Evolutionary conservation across 164 flowering plant genomes (phyloP).

Genomic region (Warburgia ugandensis): DNA sequence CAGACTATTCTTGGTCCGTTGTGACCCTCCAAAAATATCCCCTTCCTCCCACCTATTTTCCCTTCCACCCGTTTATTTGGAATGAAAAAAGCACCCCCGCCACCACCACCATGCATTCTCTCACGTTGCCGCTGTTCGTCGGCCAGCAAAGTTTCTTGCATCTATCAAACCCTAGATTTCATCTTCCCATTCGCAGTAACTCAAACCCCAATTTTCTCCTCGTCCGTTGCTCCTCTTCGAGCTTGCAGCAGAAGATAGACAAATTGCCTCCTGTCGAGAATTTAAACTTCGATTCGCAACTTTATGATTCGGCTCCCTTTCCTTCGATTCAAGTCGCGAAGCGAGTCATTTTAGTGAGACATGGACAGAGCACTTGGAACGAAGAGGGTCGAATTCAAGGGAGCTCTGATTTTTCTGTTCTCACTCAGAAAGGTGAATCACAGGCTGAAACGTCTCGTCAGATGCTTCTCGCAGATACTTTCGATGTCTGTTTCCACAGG

Average conservation of each 20-base stretch:
- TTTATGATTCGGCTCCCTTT: constrained; percentile 21
- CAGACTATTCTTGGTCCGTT: no score
- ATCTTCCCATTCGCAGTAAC: no score
- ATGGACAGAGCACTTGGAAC: constrained; percentile 98
- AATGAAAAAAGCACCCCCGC: no score
- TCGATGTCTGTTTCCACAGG: constrained; percentile 83
- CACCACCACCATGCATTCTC: no score
- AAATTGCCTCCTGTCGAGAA: constrained; percentile 3
- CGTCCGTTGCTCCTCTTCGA: no score
- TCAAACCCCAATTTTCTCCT: no score
- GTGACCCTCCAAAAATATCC: no score
- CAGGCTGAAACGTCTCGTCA: constrained; percentile 89
- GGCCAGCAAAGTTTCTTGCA: no score
- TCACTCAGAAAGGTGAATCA: constrained; percentile 78
- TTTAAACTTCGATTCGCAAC: constrained; percentile 9
- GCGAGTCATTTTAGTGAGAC: constrained; percentile 87
- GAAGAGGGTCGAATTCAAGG: constrained; percentile 95
- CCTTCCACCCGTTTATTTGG: no score
- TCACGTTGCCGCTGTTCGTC: no score
- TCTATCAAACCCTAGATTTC: no score
- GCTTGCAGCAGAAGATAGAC: constrained; percentile 5
- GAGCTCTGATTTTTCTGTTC: constrained; percentile 80
- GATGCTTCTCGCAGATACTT: constrained; percentile 71
- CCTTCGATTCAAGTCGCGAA: constrained; percentile 53
- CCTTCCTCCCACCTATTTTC: no score